Base-by-base conservation (phyloP, 495 filamentous ascomycete species). In the Lasiosphaeris hirsuta region DNA sequence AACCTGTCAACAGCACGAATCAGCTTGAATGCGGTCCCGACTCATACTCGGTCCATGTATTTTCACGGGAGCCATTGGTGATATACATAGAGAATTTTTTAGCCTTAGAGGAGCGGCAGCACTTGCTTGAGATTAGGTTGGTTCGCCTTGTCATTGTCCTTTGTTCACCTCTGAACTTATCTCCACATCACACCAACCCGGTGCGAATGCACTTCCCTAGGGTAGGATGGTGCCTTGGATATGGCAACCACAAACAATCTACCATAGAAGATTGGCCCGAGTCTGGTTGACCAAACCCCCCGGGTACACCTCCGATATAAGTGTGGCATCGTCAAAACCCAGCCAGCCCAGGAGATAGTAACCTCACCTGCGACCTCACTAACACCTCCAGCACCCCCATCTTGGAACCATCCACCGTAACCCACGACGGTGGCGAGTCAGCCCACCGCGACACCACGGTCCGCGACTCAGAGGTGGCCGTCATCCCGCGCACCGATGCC, bases 81-180 rank as follows among this genome's bases (percentile, higher is more conserved):
- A 59, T 79, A 7, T 79, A 79, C 53, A 64, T 79, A 17, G 76
- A 79, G 62, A 68, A 73, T 46, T 78, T 79, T 38, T 35, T 79
- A 37, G 61, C 65, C 3, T 19, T 33, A 11, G 59, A 62, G 4
- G 76, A 78, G 48, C 64, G 69, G 44, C 48, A 57, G 7, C 74
- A 78, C 53, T 55, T 78, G 14, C 59, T 78, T 7, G 69, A 77
- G 23, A 76, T 77, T 15, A 77, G 75, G 75, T 76, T 13, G 0
- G 57, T 40, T 6, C 10, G 5, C 17, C 3, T 14, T 14, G n/a
- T n/a, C n/a, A n/a, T n/a, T n/a, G n/a, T n/a, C n/a, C n/a, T n/a
- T n/a, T n/a, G n/a, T n/a, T n/a, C n/a, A n/a, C n/a, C n/a, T n/a
- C n/a, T n/a, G n/a, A n/a, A n/a, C n/a, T n/a, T n/a, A n/a, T 42